Evolutionary conservation across 345 rosid genomes (phyloP).

Genomic region (Eucalyptus marginata): DNA sequence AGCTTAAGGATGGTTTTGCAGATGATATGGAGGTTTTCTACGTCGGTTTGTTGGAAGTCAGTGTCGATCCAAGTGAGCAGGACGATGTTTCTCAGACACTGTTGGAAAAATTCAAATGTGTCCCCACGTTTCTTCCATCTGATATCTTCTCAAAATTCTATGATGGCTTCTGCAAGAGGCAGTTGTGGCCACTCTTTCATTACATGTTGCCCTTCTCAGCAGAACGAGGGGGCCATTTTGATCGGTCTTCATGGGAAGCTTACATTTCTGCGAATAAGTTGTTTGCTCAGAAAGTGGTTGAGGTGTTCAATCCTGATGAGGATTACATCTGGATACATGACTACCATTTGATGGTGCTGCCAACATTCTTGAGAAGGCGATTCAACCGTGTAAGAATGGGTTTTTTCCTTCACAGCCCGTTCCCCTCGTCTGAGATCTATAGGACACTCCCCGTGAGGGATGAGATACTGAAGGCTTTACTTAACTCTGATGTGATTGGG

Average conservation of each 20-base stretch:
- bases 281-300: constrained; percentile 22
- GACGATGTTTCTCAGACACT: constrained; percentile 21
- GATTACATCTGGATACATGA: constrained; percentile 39
- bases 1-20: constrained; percentile 24
- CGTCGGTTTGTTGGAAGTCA: constrained; percentile 22
- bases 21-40: constrained; percentile 20
- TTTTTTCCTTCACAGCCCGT: constrained; percentile 35
- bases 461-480: constrained; percentile 24
- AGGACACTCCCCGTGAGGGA: constrained; percentile 30
- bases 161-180: constrained; percentile 36
- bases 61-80: constrained; percentile 16
- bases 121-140: constrained; percentile 29
- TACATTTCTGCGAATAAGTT: constrained; percentile 25
- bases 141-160: constrained; percentile 16
- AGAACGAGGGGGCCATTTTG: constrained; percentile 18
- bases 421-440: constrained; percentile 35
- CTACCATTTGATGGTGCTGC: constrained; percentile 34
- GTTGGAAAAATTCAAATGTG: constrained; percentile 23
- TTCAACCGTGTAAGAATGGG: constrained; percentile 28
- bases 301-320: constrained; percentile 25
- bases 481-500: constrained; percentile 30
- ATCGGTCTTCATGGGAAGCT: constrained; percentile 28
- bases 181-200: constrained; percentile 32
- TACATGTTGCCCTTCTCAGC: constrained; percentile 28
- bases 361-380: constrained; percentile 24